These are phyloP conservation scores for Globisporangium heterothallicum DNA, from an alignment of 352 stramenopile genomes.

Conservation along the genomic window DNA sequence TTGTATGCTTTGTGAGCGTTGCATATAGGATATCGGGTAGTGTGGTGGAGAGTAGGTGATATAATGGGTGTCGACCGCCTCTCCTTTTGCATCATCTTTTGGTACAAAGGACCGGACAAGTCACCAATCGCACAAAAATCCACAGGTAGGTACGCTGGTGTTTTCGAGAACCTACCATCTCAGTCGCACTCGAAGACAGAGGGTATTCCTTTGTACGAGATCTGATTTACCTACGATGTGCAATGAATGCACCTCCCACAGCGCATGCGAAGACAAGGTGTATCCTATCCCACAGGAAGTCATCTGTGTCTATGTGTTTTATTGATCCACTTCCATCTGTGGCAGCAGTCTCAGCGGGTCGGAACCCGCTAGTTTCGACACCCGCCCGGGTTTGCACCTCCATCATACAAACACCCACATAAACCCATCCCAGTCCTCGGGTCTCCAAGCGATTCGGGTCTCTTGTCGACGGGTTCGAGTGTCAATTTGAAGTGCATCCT, in stretches of 20 bases:
- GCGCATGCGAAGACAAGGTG: too few relatives aligned
- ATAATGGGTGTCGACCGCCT: neutral
- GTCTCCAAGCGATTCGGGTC: neutral
- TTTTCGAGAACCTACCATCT: constrained; percentile 4
- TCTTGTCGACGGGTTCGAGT: neutral
- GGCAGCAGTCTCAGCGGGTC: neutral
- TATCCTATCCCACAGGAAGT: neutral
- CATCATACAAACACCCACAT: neutral
- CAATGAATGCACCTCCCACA: neutral
- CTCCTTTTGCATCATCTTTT: neutral
- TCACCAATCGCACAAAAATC: neutral
- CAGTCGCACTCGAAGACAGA: neutral
- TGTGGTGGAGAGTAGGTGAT: neutral
- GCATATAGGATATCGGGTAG: too few relatives aligned
- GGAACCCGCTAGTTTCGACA: neutral
- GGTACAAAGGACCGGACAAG: too few relatives aligned
- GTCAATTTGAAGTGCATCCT: neutral
- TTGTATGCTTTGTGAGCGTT: too few relatives aligned
- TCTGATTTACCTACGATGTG: constrained; percentile 7
- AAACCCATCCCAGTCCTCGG: neutral
- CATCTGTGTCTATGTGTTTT: constrained; percentile 1
- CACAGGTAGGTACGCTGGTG: neutral
- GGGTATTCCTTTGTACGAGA: constrained; percentile 5
- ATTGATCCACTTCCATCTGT: neutral
- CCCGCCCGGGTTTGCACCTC: neutral